Conservation (phyloP, 805 yeast genomes). For the Pichia cabralensis region DNA sequence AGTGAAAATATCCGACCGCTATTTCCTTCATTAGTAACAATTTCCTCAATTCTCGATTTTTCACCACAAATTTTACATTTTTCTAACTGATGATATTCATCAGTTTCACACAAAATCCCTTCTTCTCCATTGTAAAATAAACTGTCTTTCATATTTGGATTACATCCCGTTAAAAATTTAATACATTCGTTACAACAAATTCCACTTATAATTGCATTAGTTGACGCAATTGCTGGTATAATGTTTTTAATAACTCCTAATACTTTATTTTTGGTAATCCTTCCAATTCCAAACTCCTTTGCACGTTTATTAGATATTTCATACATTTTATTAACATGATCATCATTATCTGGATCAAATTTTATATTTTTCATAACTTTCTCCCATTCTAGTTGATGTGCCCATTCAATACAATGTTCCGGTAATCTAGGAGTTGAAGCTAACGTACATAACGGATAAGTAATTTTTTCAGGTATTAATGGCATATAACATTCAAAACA, state of each 20-base stretch:
- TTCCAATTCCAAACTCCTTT: conserved; percentile 51
- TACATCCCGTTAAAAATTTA: conserved; percentile 62
- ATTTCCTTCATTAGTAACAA: too few species aligned
- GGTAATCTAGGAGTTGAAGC: conserved; percentile 92
- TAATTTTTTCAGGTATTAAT: conserved; percentile 51
- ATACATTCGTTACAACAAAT: conserved; percentile 80
- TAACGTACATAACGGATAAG: conserved; percentile 87
- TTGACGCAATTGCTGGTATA: conserved; percentile 89
- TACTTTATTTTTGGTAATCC: conserved; percentile 62
- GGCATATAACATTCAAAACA: conserved; percentile 90
- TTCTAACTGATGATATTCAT: conserved; percentile 46
- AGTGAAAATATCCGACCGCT: too few species aligned
- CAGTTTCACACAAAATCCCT: conserved; percentile 67
- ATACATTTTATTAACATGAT: conserved; percentile 56
- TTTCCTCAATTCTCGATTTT: conserved; percentile 13
- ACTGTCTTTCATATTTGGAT: conserved; percentile 61
- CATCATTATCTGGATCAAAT: conserved; percentile 61
- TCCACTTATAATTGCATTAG: conserved; percentile 88
- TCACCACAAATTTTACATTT: conserved; percentile 74
- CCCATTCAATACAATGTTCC: conserved; percentile 93
- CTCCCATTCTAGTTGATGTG: conserved; percentile 69
- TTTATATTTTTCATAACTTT: conserved; percentile 32
- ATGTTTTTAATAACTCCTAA: conserved; percentile 87
- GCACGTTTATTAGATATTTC: conserved; percentile 52
- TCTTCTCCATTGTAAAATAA: conserved; percentile 83